Evolutionary conservation across 2,329 filamentous ascomycete species (phyloP).

Genomic region (Boeremia lycopersici): DNA sequence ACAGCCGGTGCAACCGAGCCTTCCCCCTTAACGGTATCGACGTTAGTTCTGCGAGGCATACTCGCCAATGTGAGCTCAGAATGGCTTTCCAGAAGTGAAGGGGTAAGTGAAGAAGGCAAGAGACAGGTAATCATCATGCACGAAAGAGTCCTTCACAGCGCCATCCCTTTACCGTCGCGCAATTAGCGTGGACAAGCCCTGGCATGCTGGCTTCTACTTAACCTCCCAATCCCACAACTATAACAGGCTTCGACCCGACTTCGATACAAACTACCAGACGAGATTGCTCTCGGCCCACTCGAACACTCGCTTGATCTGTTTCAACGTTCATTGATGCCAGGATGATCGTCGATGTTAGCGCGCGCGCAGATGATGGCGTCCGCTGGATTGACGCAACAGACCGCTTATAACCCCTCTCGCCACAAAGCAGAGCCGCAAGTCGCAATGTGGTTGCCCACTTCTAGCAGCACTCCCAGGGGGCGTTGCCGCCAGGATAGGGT

Average conservation of each 20-base stretch:
- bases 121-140: conserved; percentile 20
- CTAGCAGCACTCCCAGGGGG: not conserved
- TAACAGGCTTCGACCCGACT: not conserved
- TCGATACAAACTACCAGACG: not conserved
- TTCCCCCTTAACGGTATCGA: conserved; percentile 11
- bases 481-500: not conserved
- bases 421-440: conserved; percentile 29
- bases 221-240: conserved; percentile 22
- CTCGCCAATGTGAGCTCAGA: conserved; percentile 23
- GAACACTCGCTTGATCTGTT: not conserved
- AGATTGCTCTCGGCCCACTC: not conserved
- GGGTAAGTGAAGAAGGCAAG: conserved; percentile 21
- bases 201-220: conserved; percentile 26
- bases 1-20: conserved; percentile 18
- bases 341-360: conserved; percentile 1
- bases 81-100: conserved; percentile 4
- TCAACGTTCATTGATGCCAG: not conserved
- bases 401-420: conserved; percentile 25
- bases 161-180: conserved; percentile 1
- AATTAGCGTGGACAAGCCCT: conserved; percentile 19
- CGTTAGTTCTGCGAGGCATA: conserved; percentile 1
- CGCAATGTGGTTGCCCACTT: not conserved
- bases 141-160: conserved; percentile 21
- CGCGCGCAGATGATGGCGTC: not conserved
- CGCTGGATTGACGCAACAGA: conserved; percentile 11